Evolutionary conservation across 805 yeast genomes (phyloP).

Genomic region (Hyphopichia homilentoma): DNA sequence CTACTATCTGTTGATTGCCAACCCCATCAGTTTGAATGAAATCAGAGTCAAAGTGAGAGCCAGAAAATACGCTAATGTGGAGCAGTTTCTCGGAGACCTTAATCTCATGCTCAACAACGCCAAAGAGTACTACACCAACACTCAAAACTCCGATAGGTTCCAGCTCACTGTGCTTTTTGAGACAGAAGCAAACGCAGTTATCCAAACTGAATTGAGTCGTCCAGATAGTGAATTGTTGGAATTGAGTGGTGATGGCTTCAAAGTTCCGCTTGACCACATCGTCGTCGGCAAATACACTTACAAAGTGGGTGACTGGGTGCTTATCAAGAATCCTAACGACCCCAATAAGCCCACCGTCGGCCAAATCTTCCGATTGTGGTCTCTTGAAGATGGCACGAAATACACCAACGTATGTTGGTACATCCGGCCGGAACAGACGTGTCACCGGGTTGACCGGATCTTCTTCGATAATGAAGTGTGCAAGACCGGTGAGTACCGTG

Average conservation of each 20-base stretch:
- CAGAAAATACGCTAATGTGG: conserved; percentile 74
- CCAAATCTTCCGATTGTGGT: conserved; percentile 92
- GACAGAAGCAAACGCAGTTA: conserved; percentile 50
- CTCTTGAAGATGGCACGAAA: conserved; percentile 73
- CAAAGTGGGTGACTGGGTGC: conserved; percentile 93
- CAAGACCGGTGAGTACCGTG: conserved; percentile 95
- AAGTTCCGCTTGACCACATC: conserved; percentile 77
- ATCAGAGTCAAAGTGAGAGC: conserved; percentile 82
- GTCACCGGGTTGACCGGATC: conserved; percentile 83
- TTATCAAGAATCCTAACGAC: conserved; percentile 83
- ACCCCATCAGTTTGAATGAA: conserved; percentile 67
- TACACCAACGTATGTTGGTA: conserved; percentile 98
- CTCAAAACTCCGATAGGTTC: conserved; percentile 53
- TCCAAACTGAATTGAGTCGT: conserved; percentile 68
- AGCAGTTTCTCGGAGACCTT: conserved; percentile 73
- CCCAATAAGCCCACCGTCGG: conserved; percentile 87
- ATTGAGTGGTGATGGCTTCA: conserved; percentile 41
- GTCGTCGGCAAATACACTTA: conserved; percentile 69
- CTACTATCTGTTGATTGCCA: conserved; percentile 49
- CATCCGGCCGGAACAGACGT: conserved; percentile 96
- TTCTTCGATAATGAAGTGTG: conserved; percentile 94
- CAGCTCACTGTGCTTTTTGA: conserved; percentile 65
- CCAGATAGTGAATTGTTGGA: conserved; percentile 74
- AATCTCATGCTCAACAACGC: conserved; percentile 71
- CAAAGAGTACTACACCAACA: conserved; percentile 51